Evolutionary conservation across 2,329 filamentous ascomycete genomes (phyloP).

Genomic region (Fusarium nurragi): DNA sequence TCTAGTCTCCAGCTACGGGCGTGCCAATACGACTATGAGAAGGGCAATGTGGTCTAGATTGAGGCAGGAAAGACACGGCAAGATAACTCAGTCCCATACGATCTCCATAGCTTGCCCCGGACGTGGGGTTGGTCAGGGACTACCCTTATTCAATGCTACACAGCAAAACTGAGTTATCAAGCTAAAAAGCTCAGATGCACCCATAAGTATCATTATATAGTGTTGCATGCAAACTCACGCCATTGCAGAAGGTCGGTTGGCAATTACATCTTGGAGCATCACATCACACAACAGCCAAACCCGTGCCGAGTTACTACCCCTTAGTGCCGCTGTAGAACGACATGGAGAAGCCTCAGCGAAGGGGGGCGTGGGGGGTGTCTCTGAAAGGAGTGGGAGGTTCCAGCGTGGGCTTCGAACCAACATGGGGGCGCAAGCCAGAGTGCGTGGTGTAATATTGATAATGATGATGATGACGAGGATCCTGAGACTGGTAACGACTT

Average conservation of each 20-base stretch:
- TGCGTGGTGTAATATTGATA: slow-evolving; percentile 17
- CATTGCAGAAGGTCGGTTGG: slow-evolving; percentile 19
- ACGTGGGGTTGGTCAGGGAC: slow-evolving; percentile 22
- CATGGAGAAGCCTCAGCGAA: slow-evolving; percentile 22
- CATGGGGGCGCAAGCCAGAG: slow-evolving; percentile 32
- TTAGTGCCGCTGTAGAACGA: slow-evolving; percentile 15
- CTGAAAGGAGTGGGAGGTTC: slow-evolving; percentile 35
- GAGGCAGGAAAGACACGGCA: neutral
- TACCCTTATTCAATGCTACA: slow-evolving; percentile 1
- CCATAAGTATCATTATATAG: slow-evolving; percentile 2
- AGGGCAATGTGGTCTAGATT: neutral
- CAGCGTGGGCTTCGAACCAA: slow-evolving; percentile 11
- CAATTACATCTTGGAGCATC: slow-evolving; percentile 12
- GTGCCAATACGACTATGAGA: neutral
- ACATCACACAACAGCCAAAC: slow-evolving; percentile 3
- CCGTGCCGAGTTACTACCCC: neutral
- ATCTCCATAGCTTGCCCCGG: slow-evolving; percentile 4
- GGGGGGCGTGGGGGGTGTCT: slow-evolving; percentile 39
- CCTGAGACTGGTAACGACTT: neutral
- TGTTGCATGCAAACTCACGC: slow-evolving; percentile 12
- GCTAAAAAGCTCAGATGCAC: neutral
- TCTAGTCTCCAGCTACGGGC: neutral
- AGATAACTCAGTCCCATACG: neutral
- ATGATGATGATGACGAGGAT: neutral
- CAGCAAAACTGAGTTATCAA: slow-evolving; percentile 24